Conservation (phyloP, 495 filamentous ascomycete genomes). For the Penicillium soppii region DNA sequence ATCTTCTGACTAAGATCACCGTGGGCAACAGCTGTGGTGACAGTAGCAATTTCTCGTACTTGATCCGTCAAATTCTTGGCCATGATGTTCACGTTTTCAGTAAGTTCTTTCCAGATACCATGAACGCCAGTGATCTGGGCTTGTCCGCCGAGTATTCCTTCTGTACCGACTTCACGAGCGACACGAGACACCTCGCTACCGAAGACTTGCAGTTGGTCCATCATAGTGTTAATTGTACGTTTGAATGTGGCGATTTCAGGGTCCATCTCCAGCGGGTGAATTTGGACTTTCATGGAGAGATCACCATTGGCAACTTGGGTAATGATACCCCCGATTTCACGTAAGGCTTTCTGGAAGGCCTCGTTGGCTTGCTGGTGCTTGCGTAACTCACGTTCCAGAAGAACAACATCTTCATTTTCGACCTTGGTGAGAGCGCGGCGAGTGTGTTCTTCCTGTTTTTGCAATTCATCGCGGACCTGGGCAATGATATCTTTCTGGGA, state of each 20-base stretch:
- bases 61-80: conserved; percentile 81
- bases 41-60: conserved; percentile 95
- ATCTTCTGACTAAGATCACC: conserved; percentile 97
- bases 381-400: conserved; percentile 84
- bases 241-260: conserved; percentile 99
- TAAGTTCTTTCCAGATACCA: conserved; percentile 98
- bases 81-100: conserved; percentile 98
- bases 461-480: conserved; percentile 63
- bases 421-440: conserved; percentile 55
- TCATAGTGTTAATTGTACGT: conserved; percentile 95
- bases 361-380: conserved; percentile 98
- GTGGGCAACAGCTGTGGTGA: conserved; percentile 94
- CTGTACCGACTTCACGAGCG: conserved; percentile 95
- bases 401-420: conserved; percentile 62
- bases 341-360: conserved; percentile 94
- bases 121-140: conserved; percentile 92
- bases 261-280: conserved; percentile 96
- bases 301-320: conserved; percentile 95
- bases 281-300: conserved; percentile 94
- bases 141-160: conserved; percentile 95
- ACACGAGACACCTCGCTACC: conserved; percentile 96
- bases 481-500: conserved; percentile 69
- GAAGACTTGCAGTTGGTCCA: conserved; percentile 97
- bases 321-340: conserved; percentile 96
- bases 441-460: conserved; percentile 62